These are phyloP conservation scores for Carex myosuroides DNA, from an alignment of 176 grass and related monocot species.

Conservation along the genomic window DNA sequence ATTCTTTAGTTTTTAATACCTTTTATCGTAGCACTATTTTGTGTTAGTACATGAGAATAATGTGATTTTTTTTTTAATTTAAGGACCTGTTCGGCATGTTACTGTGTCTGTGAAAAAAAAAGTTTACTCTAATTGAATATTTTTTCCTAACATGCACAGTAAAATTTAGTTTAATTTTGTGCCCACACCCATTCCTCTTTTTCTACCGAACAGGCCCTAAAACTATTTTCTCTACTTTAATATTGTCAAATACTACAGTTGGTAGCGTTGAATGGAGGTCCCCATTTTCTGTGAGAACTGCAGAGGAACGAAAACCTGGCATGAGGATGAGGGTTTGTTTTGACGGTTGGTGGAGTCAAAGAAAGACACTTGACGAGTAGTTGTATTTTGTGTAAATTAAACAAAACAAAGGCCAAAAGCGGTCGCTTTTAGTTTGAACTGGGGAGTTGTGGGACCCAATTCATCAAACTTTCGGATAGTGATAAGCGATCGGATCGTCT, in stretches of 20 bases:
- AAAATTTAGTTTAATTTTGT: too few relatives aligned
- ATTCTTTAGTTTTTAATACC: too few relatives aligned
- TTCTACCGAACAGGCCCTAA: too few relatives aligned
- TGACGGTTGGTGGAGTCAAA: conserved; percentile 18
- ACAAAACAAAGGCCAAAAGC: neutral
- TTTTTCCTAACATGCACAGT: too few relatives aligned
- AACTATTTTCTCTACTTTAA: too few relatives aligned
- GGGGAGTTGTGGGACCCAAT: neutral
- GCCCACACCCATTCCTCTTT: too few relatives aligned
- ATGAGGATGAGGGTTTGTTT: conserved; percentile 6
- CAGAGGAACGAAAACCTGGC: neutral
- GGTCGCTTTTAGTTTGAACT: neutral
- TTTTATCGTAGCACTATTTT: too few relatives aligned
- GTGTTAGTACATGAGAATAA: too few relatives aligned
- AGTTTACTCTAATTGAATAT: too few relatives aligned
- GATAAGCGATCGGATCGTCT: conserved; percentile 1
- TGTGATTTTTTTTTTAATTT: too few relatives aligned
- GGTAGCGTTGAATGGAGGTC: neutral
- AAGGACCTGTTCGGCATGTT: too few relatives aligned
- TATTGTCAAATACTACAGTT: neutral
- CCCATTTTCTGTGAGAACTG: neutral
- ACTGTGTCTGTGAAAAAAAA: too few relatives aligned
- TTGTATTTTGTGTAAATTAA: conserved; percentile 7
- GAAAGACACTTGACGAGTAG: neutral
- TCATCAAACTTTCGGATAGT: neutral